These are phyloP conservation scores for Adenanthera pavonina DNA, from an alignment of 306 rosid genomes.

Conservation along the genomic window DNA sequence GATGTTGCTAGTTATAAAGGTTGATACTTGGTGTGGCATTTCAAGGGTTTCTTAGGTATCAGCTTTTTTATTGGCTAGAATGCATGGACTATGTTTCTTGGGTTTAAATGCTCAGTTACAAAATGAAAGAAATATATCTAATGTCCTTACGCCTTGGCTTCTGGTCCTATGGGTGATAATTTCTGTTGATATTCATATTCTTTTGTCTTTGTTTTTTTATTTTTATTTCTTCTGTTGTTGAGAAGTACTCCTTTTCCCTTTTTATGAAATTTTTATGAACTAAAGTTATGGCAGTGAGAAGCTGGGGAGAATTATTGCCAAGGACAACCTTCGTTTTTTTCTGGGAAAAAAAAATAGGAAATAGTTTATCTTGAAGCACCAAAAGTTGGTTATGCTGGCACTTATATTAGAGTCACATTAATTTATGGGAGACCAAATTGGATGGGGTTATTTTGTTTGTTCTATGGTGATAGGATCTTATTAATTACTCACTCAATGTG, in stretches of 20 bases:
- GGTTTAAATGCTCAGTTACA: background rate
- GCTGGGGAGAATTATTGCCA: background rate
- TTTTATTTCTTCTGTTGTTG: background rate
- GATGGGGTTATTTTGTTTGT: conserved; percentile 6
- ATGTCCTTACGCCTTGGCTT: background rate
- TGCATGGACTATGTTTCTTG: background rate
- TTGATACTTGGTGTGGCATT: background rate
- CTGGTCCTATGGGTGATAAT: background rate
- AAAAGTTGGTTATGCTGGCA: background rate
- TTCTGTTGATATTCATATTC: background rate
- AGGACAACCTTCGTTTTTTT: background rate
- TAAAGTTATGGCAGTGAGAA: background rate
- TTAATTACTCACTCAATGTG: background rate
- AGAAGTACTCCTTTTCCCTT: background rate
- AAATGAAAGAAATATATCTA: background rate
- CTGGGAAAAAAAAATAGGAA: background rate
- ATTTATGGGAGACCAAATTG: background rate
- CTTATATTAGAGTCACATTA: background rate
- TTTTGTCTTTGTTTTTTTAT: background rate
- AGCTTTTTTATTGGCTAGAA: background rate
- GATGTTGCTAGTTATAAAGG: background rate
- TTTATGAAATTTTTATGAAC: background rate
- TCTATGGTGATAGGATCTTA: background rate
- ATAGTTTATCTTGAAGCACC: background rate
- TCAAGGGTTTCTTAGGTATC: background rate